These are phyloP conservation scores for Poa pratensis DNA, from an alignment of 176 grass and related monocot genomes.

Conservation along the genomic window DNA sequence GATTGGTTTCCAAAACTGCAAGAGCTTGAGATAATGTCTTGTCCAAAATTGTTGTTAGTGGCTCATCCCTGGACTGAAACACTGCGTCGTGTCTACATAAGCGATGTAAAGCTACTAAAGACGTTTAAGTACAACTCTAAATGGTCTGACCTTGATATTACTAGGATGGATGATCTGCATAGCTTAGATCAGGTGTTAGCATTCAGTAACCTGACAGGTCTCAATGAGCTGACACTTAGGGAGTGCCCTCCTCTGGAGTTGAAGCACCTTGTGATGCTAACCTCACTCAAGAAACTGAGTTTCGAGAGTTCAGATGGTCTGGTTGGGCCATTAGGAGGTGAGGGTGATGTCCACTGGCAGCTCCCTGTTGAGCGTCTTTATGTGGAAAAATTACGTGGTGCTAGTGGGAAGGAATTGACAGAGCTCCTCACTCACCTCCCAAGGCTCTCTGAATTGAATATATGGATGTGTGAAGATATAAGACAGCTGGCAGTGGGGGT, in stretches of 20 bases:
- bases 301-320: too few relatives aligned
- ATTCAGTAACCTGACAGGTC: neutral
- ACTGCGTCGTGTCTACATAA: fast-evolving
- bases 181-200: neutral
- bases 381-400: neutral
- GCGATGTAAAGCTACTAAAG: neutral
- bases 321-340: neutral
- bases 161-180: neutral
- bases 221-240: neutral
- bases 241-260: neutral
- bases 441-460: neutral
- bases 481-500: neutral
- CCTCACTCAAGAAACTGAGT: too few relatives aligned
- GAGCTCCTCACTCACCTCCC: constrained; percentile 17
- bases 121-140: neutral
- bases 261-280: too few relatives aligned
- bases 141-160: neutral
- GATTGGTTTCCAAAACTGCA: neutral
- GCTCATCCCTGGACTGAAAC: neutral
- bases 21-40: fast-evolving
- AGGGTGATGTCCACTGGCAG: neutral
- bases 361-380: neutral
- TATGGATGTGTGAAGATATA: neutral
- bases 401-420: constrained; percentile 21
- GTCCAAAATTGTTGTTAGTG: neutral